Evolutionary conservation across 371 early-diverging fungal genomes (phyloP).

Genomic region (Umbelopsis sp.): DNA sequence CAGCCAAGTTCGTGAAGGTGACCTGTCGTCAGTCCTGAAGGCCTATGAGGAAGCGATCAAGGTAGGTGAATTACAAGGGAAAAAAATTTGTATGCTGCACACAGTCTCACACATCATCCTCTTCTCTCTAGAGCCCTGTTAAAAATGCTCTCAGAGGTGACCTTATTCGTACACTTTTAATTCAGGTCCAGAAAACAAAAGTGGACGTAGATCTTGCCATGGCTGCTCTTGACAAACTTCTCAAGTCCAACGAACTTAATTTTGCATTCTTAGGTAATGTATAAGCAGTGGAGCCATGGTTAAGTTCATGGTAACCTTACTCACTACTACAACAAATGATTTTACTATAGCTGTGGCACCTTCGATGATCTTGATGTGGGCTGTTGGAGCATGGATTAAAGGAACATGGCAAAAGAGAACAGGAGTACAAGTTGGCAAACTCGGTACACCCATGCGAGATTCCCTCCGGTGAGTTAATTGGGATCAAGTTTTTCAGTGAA

Average conservation of each 20-base stretch:
- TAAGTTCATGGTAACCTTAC: neutral
- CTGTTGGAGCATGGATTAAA: slow-evolving; percentile 52
- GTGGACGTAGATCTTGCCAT: slow-evolving; percentile 93
- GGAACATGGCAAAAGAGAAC: slow-evolving; percentile 37
- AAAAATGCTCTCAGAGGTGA: slow-evolving; percentile 69
- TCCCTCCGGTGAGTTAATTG: slow-evolving; percentile 36
- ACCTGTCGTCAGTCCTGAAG: slow-evolving; percentile 76
- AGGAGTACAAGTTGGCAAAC: slow-evolving; percentile 32
- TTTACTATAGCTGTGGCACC: slow-evolving; percentile 59
- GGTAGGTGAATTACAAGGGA: slow-evolving; percentile 30
- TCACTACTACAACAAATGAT: neutral
- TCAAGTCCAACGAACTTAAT: slow-evolving; percentile 94
- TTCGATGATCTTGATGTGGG: slow-evolving; percentile 63
- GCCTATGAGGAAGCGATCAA: slow-evolving; percentile 82
- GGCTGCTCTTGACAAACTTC: slow-evolving; percentile 91
- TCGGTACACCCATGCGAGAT: slow-evolving; percentile 43
- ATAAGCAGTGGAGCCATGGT: too few species aligned
- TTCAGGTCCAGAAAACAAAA: slow-evolving; percentile 89
- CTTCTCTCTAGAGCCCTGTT: slow-evolving; percentile 54
- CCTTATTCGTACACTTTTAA: slow-evolving; percentile 83
- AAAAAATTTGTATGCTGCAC: too few species aligned
- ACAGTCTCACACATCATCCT: too few species aligned
- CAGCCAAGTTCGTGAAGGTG: slow-evolving; percentile 69
- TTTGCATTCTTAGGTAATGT: slow-evolving; percentile 80
- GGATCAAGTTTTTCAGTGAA: neutral